Conservation (phyloP, 441 rosid genomes). For the Euphorbia schlechtendalii region DNA sequence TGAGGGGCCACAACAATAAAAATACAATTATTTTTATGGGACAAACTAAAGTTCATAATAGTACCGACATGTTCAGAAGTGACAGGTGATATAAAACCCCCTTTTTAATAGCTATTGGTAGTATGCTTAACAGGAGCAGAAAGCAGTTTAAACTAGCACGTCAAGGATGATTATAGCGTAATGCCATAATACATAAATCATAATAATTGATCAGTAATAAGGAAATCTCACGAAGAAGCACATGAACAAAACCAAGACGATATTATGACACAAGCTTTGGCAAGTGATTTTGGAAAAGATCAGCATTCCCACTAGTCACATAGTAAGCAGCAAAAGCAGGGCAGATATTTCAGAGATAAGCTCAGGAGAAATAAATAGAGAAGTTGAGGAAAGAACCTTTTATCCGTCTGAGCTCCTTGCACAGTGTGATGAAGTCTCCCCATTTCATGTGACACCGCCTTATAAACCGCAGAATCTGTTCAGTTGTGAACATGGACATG, state of each 20-base stretch:
- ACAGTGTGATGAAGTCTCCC: slow-evolving; percentile 98
- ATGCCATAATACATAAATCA: not conserved
- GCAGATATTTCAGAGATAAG: not conserved
- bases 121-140: not conserved
- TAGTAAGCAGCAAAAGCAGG: not conserved
- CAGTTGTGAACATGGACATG: slow-evolving; percentile 99
- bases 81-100: not conserved
- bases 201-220: not conserved
- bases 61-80: not conserved
- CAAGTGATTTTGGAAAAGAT: not conserved
- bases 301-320: not conserved
- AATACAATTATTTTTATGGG: not conserved
- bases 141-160: too few species aligned
- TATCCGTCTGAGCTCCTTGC: slow-evolving; percentile 95
- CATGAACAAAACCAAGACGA: too few species aligned
- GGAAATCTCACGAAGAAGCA: not conserved
- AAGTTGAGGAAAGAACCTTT: slow-evolving; percentile 47
- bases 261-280: not conserved
- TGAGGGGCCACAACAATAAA: not conserved
- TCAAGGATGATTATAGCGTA: not conserved
- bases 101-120: not conserved
- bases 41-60: not conserved
- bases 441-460: slow-evolving; percentile 99
- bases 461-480: slow-evolving; percentile 95
- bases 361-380: not conserved